Evolutionary conservation across 1,284 basidiomycete genomes (phyloP).

Genomic region (Taiwanofungus camphoratus): DNA sequence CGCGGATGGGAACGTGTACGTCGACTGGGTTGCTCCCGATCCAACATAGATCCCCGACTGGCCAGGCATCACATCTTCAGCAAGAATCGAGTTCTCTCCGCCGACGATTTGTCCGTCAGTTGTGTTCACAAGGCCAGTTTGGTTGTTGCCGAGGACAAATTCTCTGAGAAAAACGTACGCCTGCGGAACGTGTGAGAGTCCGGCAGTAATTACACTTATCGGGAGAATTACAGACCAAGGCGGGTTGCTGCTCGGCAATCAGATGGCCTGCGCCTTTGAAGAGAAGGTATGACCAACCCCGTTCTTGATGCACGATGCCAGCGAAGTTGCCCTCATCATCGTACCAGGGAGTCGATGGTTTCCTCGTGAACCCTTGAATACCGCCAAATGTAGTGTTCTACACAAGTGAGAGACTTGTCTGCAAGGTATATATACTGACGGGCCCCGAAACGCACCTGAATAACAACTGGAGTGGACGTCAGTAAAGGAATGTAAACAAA

Average conservation of each 20-base stretch:
- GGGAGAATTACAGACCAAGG: slow-evolving; percentile 38
- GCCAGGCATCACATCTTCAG: slow-evolving; percentile 13
- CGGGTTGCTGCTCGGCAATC: slow-evolving; percentile 43
- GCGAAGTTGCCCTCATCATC: slow-evolving; percentile 54
- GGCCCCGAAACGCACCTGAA: slow-evolving; percentile 43
- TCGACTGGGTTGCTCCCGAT: slow-evolving; percentile 19
- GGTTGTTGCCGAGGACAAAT: slow-evolving; percentile 21
- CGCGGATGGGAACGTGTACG: slow-evolving; percentile 29
- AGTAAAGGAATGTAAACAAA: slow-evolving; percentile 2
- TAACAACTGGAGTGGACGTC: slow-evolving; percentile 40
- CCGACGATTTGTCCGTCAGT: slow-evolving; percentile 12
- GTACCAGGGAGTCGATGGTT: slow-evolving; percentile 61
- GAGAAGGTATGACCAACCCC: slow-evolving; percentile 60
- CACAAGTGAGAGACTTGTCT: not conserved
- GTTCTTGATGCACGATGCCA: slow-evolving; percentile 68
- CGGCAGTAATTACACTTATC: not conserved
- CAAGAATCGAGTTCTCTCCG: slow-evolving; percentile 18
- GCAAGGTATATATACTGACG: too few species aligned
- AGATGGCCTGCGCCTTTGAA: slow-evolving; percentile 55
- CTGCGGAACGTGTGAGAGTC: slow-evolving; percentile 3
- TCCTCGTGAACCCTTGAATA: slow-evolving; percentile 62
- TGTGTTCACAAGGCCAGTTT: slow-evolving; percentile 19
- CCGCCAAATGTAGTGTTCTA: slow-evolving; percentile 74
- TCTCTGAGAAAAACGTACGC: slow-evolving; percentile 22
- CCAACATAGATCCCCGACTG: slow-evolving; percentile 22